Conservation (phyloP, 2,329 filamentous ascomycete genomes). For the Stylonectria norvegica region DNA sequence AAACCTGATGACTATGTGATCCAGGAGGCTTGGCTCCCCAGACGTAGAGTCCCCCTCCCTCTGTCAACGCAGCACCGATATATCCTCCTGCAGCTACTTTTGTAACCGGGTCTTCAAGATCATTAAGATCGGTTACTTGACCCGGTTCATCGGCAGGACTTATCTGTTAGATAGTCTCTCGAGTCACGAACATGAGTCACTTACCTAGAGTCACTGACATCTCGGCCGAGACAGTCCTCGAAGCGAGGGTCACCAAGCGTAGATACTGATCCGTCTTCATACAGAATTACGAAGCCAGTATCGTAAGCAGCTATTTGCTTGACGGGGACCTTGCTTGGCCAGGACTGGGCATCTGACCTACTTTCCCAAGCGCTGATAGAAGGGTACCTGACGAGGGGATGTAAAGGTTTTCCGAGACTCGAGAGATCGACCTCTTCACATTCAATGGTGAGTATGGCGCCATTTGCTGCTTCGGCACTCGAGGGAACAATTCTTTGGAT, state of each 20-base stretch:
- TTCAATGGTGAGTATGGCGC: constrained; percentile 9
- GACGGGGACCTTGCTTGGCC: constrained; percentile 26
- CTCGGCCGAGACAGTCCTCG: constrained; percentile 53
- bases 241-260: constrained; percentile 60
- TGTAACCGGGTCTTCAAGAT: constrained; percentile 49
- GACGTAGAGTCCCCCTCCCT: constrained; percentile 55
- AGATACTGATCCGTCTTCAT: constrained; percentile 42
- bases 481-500: no score
- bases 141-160: constrained; percentile 47
- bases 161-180: not conserved
- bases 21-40: constrained; percentile 48
- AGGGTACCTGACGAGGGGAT: constrained; percentile 20
- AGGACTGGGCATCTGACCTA: constrained; percentile 9
- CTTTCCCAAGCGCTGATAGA: constrained; percentile 19
- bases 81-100: constrained; percentile 58
- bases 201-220: constrained; percentile 37
- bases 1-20: constrained; percentile 26
- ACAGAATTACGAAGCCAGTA: constrained; percentile 47
- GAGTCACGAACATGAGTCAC: constrained; percentile 6
- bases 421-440: no score
- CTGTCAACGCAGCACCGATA: constrained; percentile 54
- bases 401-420: not conserved
- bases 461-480: constrained; percentile 14
- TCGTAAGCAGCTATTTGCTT: constrained; percentile 46
- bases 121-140: constrained; percentile 46